Conservation (phyloP, 1,139 yeast genomes). For the Geotrichum cucujoidarum region DNA sequence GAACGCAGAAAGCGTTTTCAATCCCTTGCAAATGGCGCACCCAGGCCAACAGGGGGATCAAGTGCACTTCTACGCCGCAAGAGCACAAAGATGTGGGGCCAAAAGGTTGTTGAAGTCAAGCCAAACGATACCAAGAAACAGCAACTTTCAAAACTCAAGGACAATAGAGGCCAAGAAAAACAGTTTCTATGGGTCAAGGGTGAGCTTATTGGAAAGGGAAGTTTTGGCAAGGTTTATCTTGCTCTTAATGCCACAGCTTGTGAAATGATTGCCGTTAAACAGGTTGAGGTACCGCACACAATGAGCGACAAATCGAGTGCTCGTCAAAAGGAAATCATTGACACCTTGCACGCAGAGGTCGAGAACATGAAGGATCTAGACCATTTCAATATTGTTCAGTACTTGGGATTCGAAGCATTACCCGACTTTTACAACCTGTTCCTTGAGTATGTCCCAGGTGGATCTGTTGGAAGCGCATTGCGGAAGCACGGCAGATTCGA, state of each 20-base stretch:
- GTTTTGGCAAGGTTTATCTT: slow-evolving; percentile 91
- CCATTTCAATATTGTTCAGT: slow-evolving; percentile 89
- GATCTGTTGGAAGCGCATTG: slow-evolving; percentile 84
- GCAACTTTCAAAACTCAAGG: slow-evolving; percentile 51
- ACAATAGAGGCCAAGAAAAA: slow-evolving; percentile 61
- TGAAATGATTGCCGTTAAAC: slow-evolving; percentile 97
- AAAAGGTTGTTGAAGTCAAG: slow-evolving; percentile 86
- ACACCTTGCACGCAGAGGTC: slow-evolving; percentile 84
- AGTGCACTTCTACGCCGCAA: slow-evolving; percentile 51
- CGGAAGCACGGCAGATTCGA: slow-evolving; percentile 82
- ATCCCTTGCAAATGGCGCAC: slow-evolving; percentile 26
- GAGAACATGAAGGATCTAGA: slow-evolving; percentile 91
- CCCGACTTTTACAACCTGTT: slow-evolving; percentile 74
- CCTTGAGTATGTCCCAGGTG: slow-evolving; percentile 95
- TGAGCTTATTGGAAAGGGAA: slow-evolving; percentile 92
- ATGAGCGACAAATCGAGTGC: slow-evolving; percentile 43
- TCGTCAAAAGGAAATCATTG: slow-evolving; percentile 57
- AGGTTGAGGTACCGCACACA: slow-evolving; percentile 64
- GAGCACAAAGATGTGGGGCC: slow-evolving; percentile 98
- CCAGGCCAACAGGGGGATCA: background rate
- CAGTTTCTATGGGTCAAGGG: slow-evolving; percentile 98
- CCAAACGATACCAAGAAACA: slow-evolving; percentile 59
- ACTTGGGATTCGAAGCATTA: slow-evolving; percentile 82
- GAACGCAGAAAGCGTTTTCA: slow-evolving; percentile 46
- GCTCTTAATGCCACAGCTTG: slow-evolving; percentile 97